phyloP scores from a whole-genome alignment of 768 basidiomycete species.

The Calocera cornea region DNA sequence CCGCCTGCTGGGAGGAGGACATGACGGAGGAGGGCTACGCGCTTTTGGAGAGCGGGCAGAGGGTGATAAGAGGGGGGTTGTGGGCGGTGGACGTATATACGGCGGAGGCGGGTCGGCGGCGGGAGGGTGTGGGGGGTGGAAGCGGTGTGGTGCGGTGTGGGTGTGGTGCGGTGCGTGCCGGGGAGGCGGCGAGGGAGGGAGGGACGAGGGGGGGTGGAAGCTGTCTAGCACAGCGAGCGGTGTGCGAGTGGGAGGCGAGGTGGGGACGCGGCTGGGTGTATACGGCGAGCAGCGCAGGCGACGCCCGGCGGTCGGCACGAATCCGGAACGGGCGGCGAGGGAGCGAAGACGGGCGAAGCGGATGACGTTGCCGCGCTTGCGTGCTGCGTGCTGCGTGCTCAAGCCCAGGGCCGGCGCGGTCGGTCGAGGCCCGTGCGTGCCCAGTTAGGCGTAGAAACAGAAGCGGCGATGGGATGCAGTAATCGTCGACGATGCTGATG shows the following conservation, averaged over 20 bases:
- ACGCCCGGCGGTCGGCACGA: not conserved
- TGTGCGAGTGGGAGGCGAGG: not conserved
- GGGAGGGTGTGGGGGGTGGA: not conserved
- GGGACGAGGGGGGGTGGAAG: not conserved
- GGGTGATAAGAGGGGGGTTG: slow-evolving; percentile 8
- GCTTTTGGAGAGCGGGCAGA: slow-evolving; percentile 5
- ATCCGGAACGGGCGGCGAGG: not conserved
- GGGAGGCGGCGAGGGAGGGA: not conserved
- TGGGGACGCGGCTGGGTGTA: too few species aligned
- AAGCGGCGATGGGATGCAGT: too few species aligned
- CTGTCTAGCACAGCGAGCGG: not conserved
- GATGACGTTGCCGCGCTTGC: too few species aligned
- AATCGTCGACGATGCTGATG: too few species aligned
- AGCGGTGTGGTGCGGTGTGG: slow-evolving; percentile 4
- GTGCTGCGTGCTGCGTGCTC: too few species aligned
- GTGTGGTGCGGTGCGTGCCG: not conserved
- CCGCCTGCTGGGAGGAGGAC: slow-evolving; percentile 2
- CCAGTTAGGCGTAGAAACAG: too few species aligned
- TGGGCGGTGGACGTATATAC: slow-evolving; percentile 8
- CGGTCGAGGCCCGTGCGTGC: too few species aligned
- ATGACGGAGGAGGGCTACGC: not conserved
- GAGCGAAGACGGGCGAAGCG: not conserved
- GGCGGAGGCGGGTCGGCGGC: slow-evolving; percentile 8
- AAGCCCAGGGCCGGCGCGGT: too few species aligned
- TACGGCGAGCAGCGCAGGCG: too few species aligned